These are phyloP conservation scores for Trebouxia sp. DNA, from an alignment of 139 green algal species.

Conservation along the genomic window DNA sequence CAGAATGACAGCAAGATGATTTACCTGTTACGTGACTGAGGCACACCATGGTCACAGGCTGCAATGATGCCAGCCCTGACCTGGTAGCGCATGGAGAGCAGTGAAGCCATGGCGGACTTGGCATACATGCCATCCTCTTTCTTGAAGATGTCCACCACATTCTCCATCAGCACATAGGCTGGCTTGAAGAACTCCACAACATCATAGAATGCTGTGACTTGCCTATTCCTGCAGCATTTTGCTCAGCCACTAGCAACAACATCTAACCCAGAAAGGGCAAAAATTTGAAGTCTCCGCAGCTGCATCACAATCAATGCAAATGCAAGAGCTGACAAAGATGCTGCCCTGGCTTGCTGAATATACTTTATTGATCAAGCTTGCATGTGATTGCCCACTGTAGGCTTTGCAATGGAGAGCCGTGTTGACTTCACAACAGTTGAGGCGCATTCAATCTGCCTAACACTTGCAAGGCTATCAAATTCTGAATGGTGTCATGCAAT, in stretches of 20 bases:
- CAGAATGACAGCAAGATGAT: too few species aligned
- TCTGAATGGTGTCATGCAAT: too few species aligned
- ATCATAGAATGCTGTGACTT: conserved; percentile 59
- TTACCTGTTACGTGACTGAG: conserved; percentile 52
- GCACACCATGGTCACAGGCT: conserved; percentile 58
- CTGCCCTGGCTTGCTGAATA: too few species aligned
- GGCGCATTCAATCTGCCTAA: too few species aligned
- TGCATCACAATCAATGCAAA: neutral
- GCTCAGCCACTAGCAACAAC: too few species aligned
- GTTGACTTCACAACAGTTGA: too few species aligned
- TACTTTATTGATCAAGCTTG: too few species aligned
- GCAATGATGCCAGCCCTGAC: conserved; percentile 53
- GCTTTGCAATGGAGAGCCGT: too few species aligned
- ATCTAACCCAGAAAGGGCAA: neutral
- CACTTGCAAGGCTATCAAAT: too few species aligned
- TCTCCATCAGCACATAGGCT: conserved; percentile 73
- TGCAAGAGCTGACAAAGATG: too few species aligned
- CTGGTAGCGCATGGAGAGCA: conserved; percentile 65
- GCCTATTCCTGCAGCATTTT: conserved; percentile 57
- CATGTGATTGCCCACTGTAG: too few species aligned
- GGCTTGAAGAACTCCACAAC: conserved; percentile 64
- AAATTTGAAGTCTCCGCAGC: too few species aligned
- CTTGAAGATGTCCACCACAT: conserved; percentile 65
- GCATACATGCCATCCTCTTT: conserved; percentile 54
- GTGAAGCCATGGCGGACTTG: conserved; percentile 55